phyloP scores from a whole-genome alignment of 306 rosid genomes.

The Rosa lucieae region DNA sequence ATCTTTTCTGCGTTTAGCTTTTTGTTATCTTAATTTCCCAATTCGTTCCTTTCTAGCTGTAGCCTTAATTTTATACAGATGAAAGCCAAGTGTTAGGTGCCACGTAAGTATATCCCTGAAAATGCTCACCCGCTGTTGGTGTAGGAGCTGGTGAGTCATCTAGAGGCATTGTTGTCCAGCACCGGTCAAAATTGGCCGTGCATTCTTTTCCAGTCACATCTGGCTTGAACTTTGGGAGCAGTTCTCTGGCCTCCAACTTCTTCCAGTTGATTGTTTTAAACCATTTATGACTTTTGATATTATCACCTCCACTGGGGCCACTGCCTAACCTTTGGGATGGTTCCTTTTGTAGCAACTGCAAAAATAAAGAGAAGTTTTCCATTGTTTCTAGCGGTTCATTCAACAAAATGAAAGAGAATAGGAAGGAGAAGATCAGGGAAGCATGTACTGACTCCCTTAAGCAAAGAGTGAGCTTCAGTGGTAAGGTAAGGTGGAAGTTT shows the following conservation, averaged over 20 bases:
- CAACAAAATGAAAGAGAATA: neutral
- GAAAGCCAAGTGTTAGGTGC: conserved; percentile 96
- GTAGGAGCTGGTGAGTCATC: conserved; percentile 93
- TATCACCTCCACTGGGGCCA: conserved; percentile 77
- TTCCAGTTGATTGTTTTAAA: conserved; percentile 81
- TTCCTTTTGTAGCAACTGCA: conserved; percentile 87
- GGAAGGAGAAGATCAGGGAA: conserved; percentile 6
- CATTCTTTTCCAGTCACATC: conserved; percentile 81
- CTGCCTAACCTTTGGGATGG: conserved; percentile 73
- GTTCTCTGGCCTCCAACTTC: conserved; percentile 82
- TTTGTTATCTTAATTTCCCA: neutral
- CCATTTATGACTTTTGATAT: conserved; percentile 82
- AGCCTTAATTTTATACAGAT: conserved; percentile 39
- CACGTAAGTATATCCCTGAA: conserved; percentile 77
- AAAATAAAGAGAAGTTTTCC: conserved; percentile 14
- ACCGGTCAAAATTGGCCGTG: conserved; percentile 80
- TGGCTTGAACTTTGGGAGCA: conserved; percentile 81
- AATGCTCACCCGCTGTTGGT: conserved; percentile 79
- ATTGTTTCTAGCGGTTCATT: neutral
- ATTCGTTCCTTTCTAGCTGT: neutral
- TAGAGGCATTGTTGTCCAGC: conserved; percentile 90
- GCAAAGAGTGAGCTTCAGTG: conserved; percentile 86
- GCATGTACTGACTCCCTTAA: conserved; percentile 75
- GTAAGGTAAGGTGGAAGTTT: conserved; percentile 80
- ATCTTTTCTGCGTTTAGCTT: neutral